Evolutionary conservation across 768 basidiomycete genomes (phyloP).

Genomic region (Antrodiella citrinella): DNA sequence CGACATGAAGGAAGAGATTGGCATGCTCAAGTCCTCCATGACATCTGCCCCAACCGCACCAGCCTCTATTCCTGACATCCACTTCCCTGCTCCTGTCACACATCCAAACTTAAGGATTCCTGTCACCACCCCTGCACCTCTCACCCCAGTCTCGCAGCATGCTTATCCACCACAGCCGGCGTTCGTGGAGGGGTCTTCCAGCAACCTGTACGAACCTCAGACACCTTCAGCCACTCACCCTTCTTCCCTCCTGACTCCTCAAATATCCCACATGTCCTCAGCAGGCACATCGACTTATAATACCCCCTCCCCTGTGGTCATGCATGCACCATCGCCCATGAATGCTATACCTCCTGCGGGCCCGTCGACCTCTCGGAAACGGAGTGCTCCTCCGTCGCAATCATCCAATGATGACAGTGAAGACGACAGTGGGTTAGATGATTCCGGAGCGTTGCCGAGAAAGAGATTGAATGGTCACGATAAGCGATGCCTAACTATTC

Average conservation of each 20-base stretch:
- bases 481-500: constrained; percentile 56
- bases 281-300: neutral
- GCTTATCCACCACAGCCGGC: constrained; percentile 22
- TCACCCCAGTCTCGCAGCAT: constrained; percentile 27
- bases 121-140: constrained; percentile 15
- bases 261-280: constrained; percentile 1
- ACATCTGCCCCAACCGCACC: neutral
- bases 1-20: constrained; percentile 48
- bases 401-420: constrained; percentile 22
- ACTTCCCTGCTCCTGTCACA: neutral
- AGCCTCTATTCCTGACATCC: constrained; percentile 2
- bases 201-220: neutral
- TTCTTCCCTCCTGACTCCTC: neutral
- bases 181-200: constrained; percentile 34
- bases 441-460: constrained; percentile 21
- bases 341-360: neutral
- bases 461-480: constrained; percentile 57
- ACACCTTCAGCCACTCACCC: neutral
- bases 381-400: constrained; percentile 4
- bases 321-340: constrained; percentile 4
- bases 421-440: constrained; percentile 28
- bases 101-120: constrained; percentile 8
- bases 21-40: constrained; percentile 31
- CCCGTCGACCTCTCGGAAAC: constrained; percentile 3
- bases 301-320: neutral